Evolutionary conservation across 1,284 basidiomycete species (phyloP), one percentile per base, ranked within the genome.

Genomic region (Cryptococcus hybrid): DNA sequence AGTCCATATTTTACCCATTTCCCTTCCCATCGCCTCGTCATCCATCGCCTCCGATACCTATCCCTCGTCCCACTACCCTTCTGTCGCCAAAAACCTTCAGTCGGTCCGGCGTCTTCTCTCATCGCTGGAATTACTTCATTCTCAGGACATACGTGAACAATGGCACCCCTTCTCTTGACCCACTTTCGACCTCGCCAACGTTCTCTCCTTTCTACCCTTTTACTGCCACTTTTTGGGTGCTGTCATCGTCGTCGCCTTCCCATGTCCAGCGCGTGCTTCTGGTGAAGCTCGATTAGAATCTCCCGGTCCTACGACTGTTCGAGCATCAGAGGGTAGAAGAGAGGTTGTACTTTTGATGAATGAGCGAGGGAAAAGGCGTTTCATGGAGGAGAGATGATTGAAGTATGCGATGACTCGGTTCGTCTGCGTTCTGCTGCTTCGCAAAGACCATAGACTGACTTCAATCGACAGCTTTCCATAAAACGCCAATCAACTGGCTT

Each of bases 331-430:
- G 45, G 36, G 30, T 37, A 46, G 44, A 52, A 63, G 65, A 38
- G 73, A 77, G 54, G 70, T 78, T 15, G 69, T 78, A 7, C 67
- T 75, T 18, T 69, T 78, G 69, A 76, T 77, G 74, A 78, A 78
- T 64, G 62, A 73, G 58, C 62, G 75, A 42, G 72, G 74, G n/a
- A 67, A 65, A 47, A 57, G 72, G 54, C 57, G 72, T 50, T 78
- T 78, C 61, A 59, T 78, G 55, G 72, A 73, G 60, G 76, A 78
- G 61, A 54, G 62, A 45, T 68, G 51, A 49, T 15, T 9, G 35
- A 7, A 30, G 40, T 18, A 30, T 24, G 35, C 18, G 18, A 11
- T 34, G 38, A 18, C 18, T 18, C 18, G 18, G 18, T 18, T 18
- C 18, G 18, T 18, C 18, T 18, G 18, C 18, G 18, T 18, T 18